phyloP scores from a whole-genome alignment of 2,329 filamentous ascomycete genomes.

The Aureobasidium zeae region DNA sequence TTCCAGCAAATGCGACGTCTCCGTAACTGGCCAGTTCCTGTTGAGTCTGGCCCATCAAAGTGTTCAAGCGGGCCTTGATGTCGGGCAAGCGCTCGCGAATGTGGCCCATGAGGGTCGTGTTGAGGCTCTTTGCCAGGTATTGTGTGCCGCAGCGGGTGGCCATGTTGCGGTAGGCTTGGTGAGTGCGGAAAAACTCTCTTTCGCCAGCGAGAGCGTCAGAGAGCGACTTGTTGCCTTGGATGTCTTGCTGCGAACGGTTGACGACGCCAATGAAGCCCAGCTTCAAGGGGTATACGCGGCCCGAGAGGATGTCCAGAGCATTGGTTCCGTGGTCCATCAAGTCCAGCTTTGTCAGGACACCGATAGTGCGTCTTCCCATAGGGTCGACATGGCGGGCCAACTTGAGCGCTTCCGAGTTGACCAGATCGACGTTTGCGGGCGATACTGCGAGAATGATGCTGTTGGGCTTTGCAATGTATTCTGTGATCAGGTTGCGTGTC shows the following conservation, averaged over 20 bases:
- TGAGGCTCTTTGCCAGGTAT: constrained; percentile 87
- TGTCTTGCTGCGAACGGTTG: constrained; percentile 96
- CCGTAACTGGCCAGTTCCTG: constrained; percentile 97
- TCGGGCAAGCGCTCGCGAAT: constrained; percentile 93
- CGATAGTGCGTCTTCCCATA: constrained; percentile 87
- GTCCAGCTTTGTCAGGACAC: constrained; percentile 92
- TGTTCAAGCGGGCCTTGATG: constrained; percentile 96
- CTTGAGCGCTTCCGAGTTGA: constrained; percentile 96
- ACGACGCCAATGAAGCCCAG: constrained; percentile 97
- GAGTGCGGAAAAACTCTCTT: constrained; percentile 90
- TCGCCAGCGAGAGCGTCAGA: constrained; percentile 83
- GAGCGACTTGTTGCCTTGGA: constrained; percentile 91
- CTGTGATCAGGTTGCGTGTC: constrained; percentile 88
- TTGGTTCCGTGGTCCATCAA: constrained; percentile 99
- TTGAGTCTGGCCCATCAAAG: constrained; percentile 98
- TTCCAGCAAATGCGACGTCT: constrained; percentile 94
- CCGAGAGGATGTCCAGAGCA: constrained; percentile 92
- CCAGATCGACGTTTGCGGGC: constrained; percentile 93
- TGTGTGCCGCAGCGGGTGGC: constrained; percentile 87
- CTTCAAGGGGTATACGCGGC: constrained; percentile 91
- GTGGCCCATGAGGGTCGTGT: constrained; percentile 89
- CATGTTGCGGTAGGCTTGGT: constrained; percentile 96
- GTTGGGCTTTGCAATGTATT: constrained; percentile 98
- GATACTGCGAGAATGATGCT: constrained; percentile 96
- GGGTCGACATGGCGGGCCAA: constrained; percentile 94